Base-by-base conservation (phyloP, 148 eudicot genomes). In the Diospyros lotus region DNA sequence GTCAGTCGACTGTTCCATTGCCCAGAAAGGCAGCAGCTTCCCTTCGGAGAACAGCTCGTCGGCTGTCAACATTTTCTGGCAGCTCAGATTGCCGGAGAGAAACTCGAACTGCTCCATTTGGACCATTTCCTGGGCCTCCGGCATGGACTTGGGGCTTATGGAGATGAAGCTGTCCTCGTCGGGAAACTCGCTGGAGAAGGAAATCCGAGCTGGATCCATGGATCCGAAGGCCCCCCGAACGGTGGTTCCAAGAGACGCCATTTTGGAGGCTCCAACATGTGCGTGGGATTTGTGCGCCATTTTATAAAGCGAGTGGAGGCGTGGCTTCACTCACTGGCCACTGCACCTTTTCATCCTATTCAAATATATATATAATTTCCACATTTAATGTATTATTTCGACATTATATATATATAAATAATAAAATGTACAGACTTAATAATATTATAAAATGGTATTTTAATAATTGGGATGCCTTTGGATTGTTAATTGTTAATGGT, bases 1-100 rank as follows among this genome's bases (percentile, higher is more conserved):
- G 14, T 89, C 89, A 28, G 28, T 28, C 1, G 91, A 74, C 38
- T 87, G 79, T 39, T 85, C 85, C n/a, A 73, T 78, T 75, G 86
- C 90, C 81, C 87, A 78, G 71, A 77, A 87, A 0, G 97, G 93
- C 0, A 89, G 85, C 28, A 89, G 71, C 51, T 91, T 91, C 0
- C 96, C 96, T 65, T 89, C 87, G 51, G 78, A 87, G 59, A 91
- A 84, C 2, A 91, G 84, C 76, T 91, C 91, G 44, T 91, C 96
- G 0, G 96, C 96, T 2, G 88, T 78, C 8, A 84, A 58, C 96
- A 87, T 83, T 50, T 73, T 66, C 14, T 41, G 80, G 60, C 11
- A 79, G 58, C 77, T 68, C 72, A 61, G 73, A 54, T 87, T 82
- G 61, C 69, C 71, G 1, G 93, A 89, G 11, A 87, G 71, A 63